phyloP scores from a whole-genome alignment of 257 asterid species.

The Osmanthus fragrans region DNA sequence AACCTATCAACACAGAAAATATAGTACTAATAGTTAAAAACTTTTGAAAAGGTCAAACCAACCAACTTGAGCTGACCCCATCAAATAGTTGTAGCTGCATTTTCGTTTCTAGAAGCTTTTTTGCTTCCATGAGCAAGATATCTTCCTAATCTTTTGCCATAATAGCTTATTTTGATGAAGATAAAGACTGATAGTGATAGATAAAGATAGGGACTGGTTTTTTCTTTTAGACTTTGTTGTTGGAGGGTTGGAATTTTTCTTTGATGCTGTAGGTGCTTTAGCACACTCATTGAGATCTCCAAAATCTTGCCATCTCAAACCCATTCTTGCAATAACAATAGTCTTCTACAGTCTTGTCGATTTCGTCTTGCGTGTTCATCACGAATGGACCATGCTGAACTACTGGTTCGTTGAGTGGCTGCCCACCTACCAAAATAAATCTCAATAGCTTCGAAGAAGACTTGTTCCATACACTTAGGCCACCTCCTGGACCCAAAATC shows the following conservation, averaged over 20 bases:
- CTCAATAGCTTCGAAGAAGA: slow-evolving; percentile 48
- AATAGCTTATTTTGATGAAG: neutral
- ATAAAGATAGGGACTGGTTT: neutral
- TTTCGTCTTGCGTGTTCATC: slow-evolving; percentile 89
- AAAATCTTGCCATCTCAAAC: slow-evolving; percentile 74
- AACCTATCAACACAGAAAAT: slow-evolving; percentile 20
- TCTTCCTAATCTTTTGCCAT: slow-evolving; percentile 1
- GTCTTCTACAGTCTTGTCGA: slow-evolving; percentile 75
- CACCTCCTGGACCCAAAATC: slow-evolving; percentile 84
- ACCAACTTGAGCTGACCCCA: slow-evolving; percentile 27
- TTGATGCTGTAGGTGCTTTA: neutral
- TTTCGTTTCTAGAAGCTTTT: slow-evolving; percentile 33
- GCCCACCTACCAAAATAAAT: slow-evolving; percentile 72
- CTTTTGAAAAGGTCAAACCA: slow-evolving; percentile 25
- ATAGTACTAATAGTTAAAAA: neutral
- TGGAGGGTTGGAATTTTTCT: neutral
- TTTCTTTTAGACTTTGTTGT: slow-evolving; percentile 4
- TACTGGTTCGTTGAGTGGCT: slow-evolving; percentile 81
- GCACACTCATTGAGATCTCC: slow-evolving; percentile 61
- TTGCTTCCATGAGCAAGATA: slow-evolving; percentile 5
- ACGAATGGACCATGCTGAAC: slow-evolving; percentile 94
- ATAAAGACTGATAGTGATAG: slow-evolving; percentile 7
- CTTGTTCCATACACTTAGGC: slow-evolving; percentile 81
- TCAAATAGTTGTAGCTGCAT: slow-evolving; percentile 22
- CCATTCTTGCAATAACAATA: slow-evolving; percentile 76